Percentiles rank a stretch among this genome's conserved stretches.
These are phyloP conservation scores for Cubamyces sp. DNA, from an alignment of 768 basidiomycete species.

Conservation along the genomic window DNA sequence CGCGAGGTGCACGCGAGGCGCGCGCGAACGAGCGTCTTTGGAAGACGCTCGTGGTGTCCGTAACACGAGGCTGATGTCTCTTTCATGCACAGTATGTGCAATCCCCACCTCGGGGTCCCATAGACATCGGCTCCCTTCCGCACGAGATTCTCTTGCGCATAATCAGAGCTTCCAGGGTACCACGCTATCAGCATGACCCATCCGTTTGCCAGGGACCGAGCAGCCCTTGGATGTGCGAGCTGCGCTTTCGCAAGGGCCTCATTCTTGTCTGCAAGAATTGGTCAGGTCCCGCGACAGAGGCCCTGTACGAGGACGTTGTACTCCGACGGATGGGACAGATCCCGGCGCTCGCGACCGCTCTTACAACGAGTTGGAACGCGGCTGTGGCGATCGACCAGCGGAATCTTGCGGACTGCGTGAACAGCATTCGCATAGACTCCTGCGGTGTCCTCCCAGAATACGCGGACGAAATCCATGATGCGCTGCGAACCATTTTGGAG, in stretches of 20 bases:
- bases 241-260: conserved; percentile 10
- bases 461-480: conserved; percentile 1
- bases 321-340: conserved; percentile 17
- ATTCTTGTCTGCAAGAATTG: conserved; percentile 15
- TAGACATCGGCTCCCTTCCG: background rate
- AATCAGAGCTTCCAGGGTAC: background rate
- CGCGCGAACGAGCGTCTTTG: too few relatives aligned
- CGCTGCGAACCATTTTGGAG: background rate
- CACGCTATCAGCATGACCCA: conserved; percentile 3
- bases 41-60: too few relatives aligned
- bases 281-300: conserved; percentile 9
- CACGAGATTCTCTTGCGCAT: conserved; percentile 14
- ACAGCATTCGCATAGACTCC: conserved; percentile 5
- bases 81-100: too few relatives aligned
- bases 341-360: conserved; percentile 2
- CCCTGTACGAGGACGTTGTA: conserved; percentile 16
- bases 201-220: background rate
- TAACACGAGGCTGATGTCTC: too few relatives aligned
- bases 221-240: conserved; percentile 1
- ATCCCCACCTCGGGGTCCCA: background rate
- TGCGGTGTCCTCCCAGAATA: conserved; percentile 8
- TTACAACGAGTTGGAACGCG: background rate
- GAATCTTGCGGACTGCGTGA: background rate
- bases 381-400: background rate
- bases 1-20: too few relatives aligned